Evolutionary conservation across 176 grass and related monocot species (phyloP).

Genomic region (Themeda triandra): DNA sequence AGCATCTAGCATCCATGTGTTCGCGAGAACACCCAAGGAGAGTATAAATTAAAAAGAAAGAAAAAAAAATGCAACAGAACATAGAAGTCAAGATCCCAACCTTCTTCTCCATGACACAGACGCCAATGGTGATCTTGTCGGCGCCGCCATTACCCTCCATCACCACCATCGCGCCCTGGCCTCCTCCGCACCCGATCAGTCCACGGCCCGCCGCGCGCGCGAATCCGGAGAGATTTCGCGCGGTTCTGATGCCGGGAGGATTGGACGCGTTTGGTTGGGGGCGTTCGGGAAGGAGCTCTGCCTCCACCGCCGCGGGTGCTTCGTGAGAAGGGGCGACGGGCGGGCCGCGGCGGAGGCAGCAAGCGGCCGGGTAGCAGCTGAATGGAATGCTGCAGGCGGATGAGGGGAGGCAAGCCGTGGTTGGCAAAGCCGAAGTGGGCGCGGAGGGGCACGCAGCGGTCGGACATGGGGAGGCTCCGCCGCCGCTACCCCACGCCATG

Average conservation of each 20-base stretch:
- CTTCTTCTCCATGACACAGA: slow-evolving; percentile 99
- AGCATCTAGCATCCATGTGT: background rate
- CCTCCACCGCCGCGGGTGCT: too few relatives aligned
- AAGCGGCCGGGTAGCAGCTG: too few relatives aligned
- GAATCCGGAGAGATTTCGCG: slow-evolving; percentile 20
- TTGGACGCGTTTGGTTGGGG: background rate
- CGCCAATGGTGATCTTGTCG: slow-evolving; percentile 69
- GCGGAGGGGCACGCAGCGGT: too few relatives aligned
- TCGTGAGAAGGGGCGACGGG: too few relatives aligned
- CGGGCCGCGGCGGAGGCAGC: too few relatives aligned
- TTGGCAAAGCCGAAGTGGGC: too few relatives aligned
- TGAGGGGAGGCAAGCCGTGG: too few relatives aligned
- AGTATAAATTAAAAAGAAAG: background rate
- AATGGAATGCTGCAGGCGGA: too few relatives aligned
- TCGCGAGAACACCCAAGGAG: background rate
- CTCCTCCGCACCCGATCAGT: slow-evolving; percentile 22
- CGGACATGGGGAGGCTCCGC: too few relatives aligned
- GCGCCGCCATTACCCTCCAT: slow-evolving; percentile 32
- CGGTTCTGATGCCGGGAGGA: background rate
- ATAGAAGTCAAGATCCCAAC: slow-evolving; percentile 34
- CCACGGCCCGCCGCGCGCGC: background rate
- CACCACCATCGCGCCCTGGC: slow-evolving; percentile 34
- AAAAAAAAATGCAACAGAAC: background rate
- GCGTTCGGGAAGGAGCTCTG: background rate
- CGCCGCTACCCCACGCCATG: too few relatives aligned